Evolutionary conservation across 805 yeast genomes (phyloP), one percentile per base, ranked within the genome.

Genomic region (Schwanniomyces yamadae): DNA sequence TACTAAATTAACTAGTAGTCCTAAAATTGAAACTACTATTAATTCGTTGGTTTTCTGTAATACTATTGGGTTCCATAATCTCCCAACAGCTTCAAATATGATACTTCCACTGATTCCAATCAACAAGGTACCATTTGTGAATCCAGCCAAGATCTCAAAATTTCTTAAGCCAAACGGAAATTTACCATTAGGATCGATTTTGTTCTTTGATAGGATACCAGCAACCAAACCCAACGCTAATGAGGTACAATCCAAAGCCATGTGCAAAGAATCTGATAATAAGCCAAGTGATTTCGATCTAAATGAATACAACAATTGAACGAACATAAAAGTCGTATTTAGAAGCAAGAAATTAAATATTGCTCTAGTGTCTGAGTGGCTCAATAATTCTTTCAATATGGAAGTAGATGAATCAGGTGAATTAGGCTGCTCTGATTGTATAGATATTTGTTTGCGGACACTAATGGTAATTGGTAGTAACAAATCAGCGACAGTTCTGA

Each of bases 161-260:
- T 89, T 78, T 6, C 80, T 72, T 33, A 91, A 66, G 0, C 96
- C 96, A 65, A 87, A 59, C 1, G 98, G 97, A 54, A 76, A 91
- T 34, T 75, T 72, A n/a, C 81, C 73, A 40, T 76, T 76, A 4
- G 85, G 74, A 33, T 68, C 57, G 30, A 65, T 53, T 37, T 45
- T 72, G 46, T 44, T 64, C 45, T 53, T 69, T 39, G 69, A 61
- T 13, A 63, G 61, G 10, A 78, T 73, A 15, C 95, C 86, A 0
- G 99, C 99, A 17, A 91, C 71, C 2, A 93, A 66, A 0, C 99
- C 99, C 20, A 93, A 75, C 3, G 93, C 79, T 37, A 93, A 66
- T 0, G 98, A 95, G 0, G 88, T 75, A 57, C 99, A 93, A 59
- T 93, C 99, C 37, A 93, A 69, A 2, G 95, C 84, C 99, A 93